Base-by-base conservation (phyloP, 306 rosid genomes). In the Vicia villosa region DNA sequence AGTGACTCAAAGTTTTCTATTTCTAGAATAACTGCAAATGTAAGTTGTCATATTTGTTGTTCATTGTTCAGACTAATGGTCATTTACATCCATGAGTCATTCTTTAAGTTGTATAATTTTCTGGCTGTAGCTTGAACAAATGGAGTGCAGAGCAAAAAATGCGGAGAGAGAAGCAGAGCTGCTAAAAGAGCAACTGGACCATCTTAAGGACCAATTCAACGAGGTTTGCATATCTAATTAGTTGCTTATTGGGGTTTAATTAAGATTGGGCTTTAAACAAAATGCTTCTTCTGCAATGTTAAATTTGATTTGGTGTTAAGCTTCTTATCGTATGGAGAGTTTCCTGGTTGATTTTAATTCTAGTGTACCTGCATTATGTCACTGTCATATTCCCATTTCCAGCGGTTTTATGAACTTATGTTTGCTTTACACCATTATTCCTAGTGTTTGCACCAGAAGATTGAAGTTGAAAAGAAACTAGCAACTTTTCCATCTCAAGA, bases 401-500 rank as follows among this genome's bases (percentile, higher is more conserved):
- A 30, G 50, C 38, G 30, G 62, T 57, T 36, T 72, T 73, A 38
- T 30, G 36, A 21, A 73, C 67, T 21, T 51, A 13, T 65, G 12
- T 8, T 77, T 14, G 43, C 5, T 34, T 62, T 20, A 51, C 30
- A 24, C 54, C 42, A 58, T 76, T 49, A n/a, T 79, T 79, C 34
- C 54, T 75, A 94, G 98, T 86, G 91, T 66, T 74, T 88, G 90
- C 83, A 73, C 46, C 88, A 88, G 84, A 94, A 88, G 87, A 69
- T 72, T 70, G 97, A 90, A 78, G 78, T 72, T 65, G 98, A 90
- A 82, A 90, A 87, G 75, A 88, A 88, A 54, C 70, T 94, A 73
- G 78, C 87, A 63, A 84, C 80, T 73, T 81, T 73, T 58, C 78
- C 88, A 3, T 84, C 82, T 74, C 87, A 84, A 72, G 91, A 90